Percentiles rank a stretch among this genome's conserved stretches.
These are phyloP conservation scores for Tricladium varicosporioides DNA, from an alignment of 2,329 filamentous ascomycete species.

Conservation along the genomic window DNA sequence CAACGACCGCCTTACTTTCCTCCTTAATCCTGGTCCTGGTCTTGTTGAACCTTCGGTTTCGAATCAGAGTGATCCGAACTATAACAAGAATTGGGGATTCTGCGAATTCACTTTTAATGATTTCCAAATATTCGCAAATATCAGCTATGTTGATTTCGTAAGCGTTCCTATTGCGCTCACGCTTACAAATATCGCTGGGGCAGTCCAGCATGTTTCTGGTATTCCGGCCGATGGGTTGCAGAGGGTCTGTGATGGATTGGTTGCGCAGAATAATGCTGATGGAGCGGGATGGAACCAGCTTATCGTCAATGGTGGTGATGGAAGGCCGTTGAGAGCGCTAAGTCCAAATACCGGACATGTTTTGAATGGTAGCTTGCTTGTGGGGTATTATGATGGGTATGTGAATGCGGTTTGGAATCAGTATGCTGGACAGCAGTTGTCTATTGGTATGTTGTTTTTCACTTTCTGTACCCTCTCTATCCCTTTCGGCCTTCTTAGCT, in stretches of 20 bases:
- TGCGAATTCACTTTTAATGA: conserved; percentile 68
- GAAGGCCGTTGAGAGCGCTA: conserved; percentile 39
- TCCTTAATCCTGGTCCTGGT: conserved; percentile 65
- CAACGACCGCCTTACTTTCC: conserved; percentile 60
- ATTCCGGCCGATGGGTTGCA: conserved; percentile 56
- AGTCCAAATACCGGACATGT: conserved; percentile 41
- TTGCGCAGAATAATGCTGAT: conserved; percentile 54
- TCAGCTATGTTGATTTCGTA: conserved; percentile 76
- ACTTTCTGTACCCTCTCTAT: too few species aligned
- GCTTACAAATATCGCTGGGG: conserved; percentile 43
- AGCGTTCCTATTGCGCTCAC: conserved; percentile 58
- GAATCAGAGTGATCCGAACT: conserved; percentile 63
- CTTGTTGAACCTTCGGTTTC: conserved; percentile 73
- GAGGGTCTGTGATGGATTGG: conserved; percentile 51
- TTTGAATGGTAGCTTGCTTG: conserved; percentile 39
- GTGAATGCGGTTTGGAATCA: conserved; percentile 44
- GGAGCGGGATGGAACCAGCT: conserved; percentile 59
- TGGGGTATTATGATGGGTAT: conserved; percentile 44
- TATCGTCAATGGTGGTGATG: conserved; percentile 35
- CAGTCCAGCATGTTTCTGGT: conserved; percentile 52
- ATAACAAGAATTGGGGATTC: conserved; percentile 62
- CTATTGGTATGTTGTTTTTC: conserved; percentile 44
- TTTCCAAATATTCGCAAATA: conserved; percentile 62
- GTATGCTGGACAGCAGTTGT: conserved; percentile 42
- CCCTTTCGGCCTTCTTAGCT: too few species aligned